These are phyloP conservation scores for Salicornia ramosissima DNA, from an alignment of 148 eudicot genomes.

Conservation along the genomic window DNA sequence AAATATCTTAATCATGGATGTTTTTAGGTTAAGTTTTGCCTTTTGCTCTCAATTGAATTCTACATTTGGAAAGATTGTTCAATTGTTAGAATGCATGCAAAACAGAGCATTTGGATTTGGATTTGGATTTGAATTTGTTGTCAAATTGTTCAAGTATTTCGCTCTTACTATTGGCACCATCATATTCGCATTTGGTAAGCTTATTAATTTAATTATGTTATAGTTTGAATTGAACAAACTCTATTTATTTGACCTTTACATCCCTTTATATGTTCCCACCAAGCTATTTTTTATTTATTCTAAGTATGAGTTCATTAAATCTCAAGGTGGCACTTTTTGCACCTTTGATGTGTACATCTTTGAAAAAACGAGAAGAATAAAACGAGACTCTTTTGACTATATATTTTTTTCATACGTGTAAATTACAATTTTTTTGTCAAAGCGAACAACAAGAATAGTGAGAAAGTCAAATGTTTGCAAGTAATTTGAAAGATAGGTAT, in stretches of 20 bases:
- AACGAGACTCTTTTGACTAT: too few relatives aligned
- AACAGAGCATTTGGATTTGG: conserved; percentile 24
- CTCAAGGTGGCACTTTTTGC: too few relatives aligned
- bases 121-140: conserved; percentile 25
- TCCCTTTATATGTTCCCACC: background rate
- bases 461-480: too few relatives aligned
- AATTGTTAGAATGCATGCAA: conserved; percentile 22
- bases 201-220: too few relatives aligned
- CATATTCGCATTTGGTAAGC: conserved; percentile 57
- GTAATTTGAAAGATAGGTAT: too few relatives aligned
- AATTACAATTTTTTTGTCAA: too few relatives aligned
- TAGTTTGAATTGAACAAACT: background rate
- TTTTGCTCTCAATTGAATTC: conserved; percentile 23
- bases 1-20: background rate
- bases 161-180: conserved; percentile 36
- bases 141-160: conserved; percentile 28
- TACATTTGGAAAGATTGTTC: conserved; percentile 25
- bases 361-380: too few relatives aligned
- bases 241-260: background rate
- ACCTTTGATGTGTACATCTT: too few relatives aligned
- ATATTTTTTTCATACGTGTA: too few relatives aligned
- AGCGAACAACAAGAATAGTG: too few relatives aligned
- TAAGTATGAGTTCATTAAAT: background rate
- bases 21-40: background rate
- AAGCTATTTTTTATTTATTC: too few relatives aligned